Base-by-base conservation (phyloP, 2,329 filamentous ascomycete species). In the Cytospora piceae region DNA sequence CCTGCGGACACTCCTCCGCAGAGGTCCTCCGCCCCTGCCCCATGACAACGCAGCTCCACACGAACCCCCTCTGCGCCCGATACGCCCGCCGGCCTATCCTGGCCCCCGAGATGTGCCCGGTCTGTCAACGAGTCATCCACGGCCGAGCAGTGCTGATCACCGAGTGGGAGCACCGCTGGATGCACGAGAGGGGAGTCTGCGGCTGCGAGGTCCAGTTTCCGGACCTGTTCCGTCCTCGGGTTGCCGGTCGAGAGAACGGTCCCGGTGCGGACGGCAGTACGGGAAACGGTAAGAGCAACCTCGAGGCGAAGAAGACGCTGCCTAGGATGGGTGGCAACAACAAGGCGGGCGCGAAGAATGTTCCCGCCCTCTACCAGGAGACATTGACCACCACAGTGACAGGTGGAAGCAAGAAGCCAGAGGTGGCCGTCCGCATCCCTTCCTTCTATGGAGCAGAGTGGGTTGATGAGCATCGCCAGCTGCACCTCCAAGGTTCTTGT, bases 1-100 rank as follows among this genome's bases (percentile, higher is more conserved):
- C 73, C 39, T 84, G 82, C 70, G 82, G 81, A 20, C 82, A 84
- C 72, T 78, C 77, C 57, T 78, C 77, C 8, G 51, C 77, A 4
- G 73, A 76, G 0, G 73, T 79, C 14, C 73, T 81, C 56, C 76
- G 78, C 0, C 72, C 75, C 3, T 84, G 82, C 67, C 82, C 82
- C 1, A 56, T 80, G 66, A 80, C 79, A 0, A 81, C 80, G 0
- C 70, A 73, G 5, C 66, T 72, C 6, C 72, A 76, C 67, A 74
- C 69, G 32, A 77, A 78, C 61, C 77, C 78, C 0, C 69, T 75
- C 32, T 81, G 79, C 65, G 52, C 69, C 4, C 66, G 54, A 12
- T 71, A 74, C 2, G 75, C 74, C 6, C 65, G 66, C 6, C 73
- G 75, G 8, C 74, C 76, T 2, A 73, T 76, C 52, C 70, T 77